Conservation (phyloP, 768 basidiomycete genomes). For the Calocybe gangraenosa region DNA sequence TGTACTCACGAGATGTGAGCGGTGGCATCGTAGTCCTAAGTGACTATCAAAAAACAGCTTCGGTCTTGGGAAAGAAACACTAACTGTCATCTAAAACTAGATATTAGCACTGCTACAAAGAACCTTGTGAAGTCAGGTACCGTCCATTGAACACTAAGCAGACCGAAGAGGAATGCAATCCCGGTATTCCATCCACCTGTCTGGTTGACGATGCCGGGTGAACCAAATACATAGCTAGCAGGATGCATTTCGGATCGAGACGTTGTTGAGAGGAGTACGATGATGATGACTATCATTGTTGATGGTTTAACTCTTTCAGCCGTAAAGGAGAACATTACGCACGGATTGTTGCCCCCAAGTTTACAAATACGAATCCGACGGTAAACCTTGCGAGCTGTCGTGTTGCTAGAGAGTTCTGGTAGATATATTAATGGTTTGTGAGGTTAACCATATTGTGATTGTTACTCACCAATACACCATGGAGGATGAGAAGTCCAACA, state of each 20-base stretch:
- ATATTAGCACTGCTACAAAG: conserved; percentile 7
- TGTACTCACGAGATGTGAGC: conserved; percentile 74
- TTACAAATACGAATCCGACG: conserved; percentile 79
- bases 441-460: background rate
- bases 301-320: conserved; percentile 6
- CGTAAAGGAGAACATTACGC: conserved; percentile 18
- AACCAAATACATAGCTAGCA: conserved; percentile 76
- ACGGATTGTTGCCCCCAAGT: conserved; percentile 75
- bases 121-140: conserved; percentile 37
- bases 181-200: conserved; percentile 79
- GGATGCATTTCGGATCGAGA: conserved; percentile 75
- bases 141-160: conserved; percentile 87
- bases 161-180: conserved; percentile 78
- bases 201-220: conserved; percentile 68
- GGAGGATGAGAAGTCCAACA: conserved; percentile 67
- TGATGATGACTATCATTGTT: conserved; percentile 64
- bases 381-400: conserved; percentile 72
- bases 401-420: conserved; percentile 69
- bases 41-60: too few species aligned
- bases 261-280: conserved; percentile 75
- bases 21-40: conserved; percentile 73
- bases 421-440: conserved; percentile 4
- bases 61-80: too few species aligned
- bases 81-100: conserved; percentile 51
- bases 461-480: conserved; percentile 59